A percentile compares a stretch with the other conserved stretches of the same genome.
These are phyloP conservation scores for Dactylellina parvicollis DNA, from an alignment of 2,329 filamentous ascomycete genomes.

Conservation along the genomic window DNA sequence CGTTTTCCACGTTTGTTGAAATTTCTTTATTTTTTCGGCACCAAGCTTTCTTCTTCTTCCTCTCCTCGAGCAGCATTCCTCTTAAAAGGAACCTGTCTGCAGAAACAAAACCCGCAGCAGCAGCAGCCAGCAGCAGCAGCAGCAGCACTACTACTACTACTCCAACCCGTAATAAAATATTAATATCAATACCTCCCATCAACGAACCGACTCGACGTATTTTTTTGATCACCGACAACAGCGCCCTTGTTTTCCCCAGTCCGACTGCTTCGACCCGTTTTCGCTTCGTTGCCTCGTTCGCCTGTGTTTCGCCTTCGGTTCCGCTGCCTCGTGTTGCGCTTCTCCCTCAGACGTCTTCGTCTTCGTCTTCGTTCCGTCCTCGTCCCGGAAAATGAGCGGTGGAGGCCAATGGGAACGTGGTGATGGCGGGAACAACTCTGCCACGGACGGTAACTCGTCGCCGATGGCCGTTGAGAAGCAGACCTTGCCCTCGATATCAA, in stretches of 20 bases:
- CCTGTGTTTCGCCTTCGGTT: background rate
- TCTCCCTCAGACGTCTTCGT: background rate
- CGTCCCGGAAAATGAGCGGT: slow-evolving; percentile 32
- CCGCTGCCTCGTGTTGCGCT: slow-evolving; percentile 20
- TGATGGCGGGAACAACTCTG: background rate
- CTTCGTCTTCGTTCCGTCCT: background rate
- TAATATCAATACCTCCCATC: background rate
- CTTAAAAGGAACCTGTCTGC: slow-evolving; percentile 30
- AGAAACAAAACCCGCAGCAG: background rate
- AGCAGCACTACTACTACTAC: background rate
- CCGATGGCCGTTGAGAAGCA: slow-evolving; percentile 48
- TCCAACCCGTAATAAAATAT: background rate
- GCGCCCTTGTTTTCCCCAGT: background rate
- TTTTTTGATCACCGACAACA: background rate
- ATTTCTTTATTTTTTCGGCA: slow-evolving; percentile 24
- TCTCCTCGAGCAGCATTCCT: slow-evolving; percentile 53
- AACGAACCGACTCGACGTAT: background rate
- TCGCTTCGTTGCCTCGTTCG: background rate
- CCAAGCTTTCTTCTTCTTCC: slow-evolving; percentile 50
- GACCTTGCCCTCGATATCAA: slow-evolving; percentile 51
- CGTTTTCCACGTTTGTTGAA: slow-evolving; percentile 51
- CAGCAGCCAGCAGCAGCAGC: background rate
- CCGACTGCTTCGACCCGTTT: background rate
- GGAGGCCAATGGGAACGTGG: slow-evolving; percentile 47
- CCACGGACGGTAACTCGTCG: slow-evolving; percentile 19